Base-by-base conservation (phyloP, 768 basidiomycete species). In the Leccinum imitatum region DNA sequence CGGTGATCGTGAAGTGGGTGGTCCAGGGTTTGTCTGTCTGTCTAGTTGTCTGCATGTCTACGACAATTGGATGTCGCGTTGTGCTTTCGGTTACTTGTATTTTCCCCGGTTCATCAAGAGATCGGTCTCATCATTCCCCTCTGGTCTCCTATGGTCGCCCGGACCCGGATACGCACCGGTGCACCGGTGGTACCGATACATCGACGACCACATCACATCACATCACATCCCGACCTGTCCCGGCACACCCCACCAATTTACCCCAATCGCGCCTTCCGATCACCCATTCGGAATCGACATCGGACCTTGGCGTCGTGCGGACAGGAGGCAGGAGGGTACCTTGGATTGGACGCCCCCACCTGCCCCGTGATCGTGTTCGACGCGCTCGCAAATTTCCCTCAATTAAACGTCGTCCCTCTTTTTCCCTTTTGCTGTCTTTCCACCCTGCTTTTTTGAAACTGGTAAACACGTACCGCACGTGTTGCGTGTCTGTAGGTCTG, bases 321-420 rank as follows among this genome's bases (percentile, higher is more conserved):
- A 31, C 35, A 52, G 44, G 51, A 54, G 10, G n/a, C 41, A 30
- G 23, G 35, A 14, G 13, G 30, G n/a, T 33, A 31, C 25, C 21
- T 15, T 7, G 15, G 15, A 10, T 27, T 64, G 47, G 41, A 54
- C 33, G 37, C 39, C 7, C 53, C 51, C 7, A 27, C 25, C 23
- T 25, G 50, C 11, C 14, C 8, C 41, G 39, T 31, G 47, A 51
- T 44, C 33, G 0, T n/a, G 41, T 44, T n/a, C 48, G 37, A 30
- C 19, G n/a, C 13, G 14, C 19, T 37, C 47, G 63, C 51, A 33
- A 57, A 61, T 65, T 46, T 53, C 63, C 53, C 55, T 57, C 63
- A 54, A 37, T 31, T 4, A 6, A 9, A 30, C 1, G 51, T 23
- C n/a, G 14, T 46, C 41, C 52, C 25, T 17, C 10, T 15, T 25